These are phyloP conservation scores for Sambucus nigra DNA, from an alignment of 129 eudicot genomes.

Conservation along the genomic window DNA sequence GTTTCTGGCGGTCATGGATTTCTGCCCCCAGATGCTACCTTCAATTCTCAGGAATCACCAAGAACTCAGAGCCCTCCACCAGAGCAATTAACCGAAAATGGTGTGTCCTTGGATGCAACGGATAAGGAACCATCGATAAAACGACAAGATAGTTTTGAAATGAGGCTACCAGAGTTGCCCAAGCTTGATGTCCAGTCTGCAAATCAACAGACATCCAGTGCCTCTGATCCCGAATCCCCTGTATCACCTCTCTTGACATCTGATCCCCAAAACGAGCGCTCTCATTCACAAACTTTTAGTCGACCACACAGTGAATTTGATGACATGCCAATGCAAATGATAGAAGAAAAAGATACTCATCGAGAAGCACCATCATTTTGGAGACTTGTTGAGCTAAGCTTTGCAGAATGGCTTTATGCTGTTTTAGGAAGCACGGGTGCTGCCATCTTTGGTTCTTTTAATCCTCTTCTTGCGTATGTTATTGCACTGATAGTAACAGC, in stretches of 20 bases:
- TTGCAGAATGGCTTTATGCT: conserved; percentile 56
- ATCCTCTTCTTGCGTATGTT: conserved; percentile 51
- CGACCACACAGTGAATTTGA: conserved; percentile 10
- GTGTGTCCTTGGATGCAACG: conserved; percentile 37
- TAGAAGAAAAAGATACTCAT: conserved; percentile 16
- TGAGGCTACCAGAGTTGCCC: conserved; percentile 83
- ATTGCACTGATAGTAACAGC: conserved; percentile 44
- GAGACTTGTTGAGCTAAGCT: conserved; percentile 47
- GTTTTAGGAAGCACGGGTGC: conserved; percentile 51
- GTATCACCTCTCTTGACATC: conserved; percentile 84
- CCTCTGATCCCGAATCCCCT: conserved; percentile 94
- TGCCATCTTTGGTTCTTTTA: conserved; percentile 42
- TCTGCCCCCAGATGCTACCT: conserved; percentile 52
- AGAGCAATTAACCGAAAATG: conserved; percentile 68
- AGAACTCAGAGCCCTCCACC: conserved; percentile 58
- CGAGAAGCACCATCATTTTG: conserved; percentile 24
- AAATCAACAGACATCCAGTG: conserved; percentile 45
- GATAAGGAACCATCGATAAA: conserved; percentile 75
- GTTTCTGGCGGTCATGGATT: conserved; percentile 53
- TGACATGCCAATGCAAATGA: conserved; percentile 9
- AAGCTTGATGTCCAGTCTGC: conserved; percentile 70
- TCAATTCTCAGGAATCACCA: conserved; percentile 74
- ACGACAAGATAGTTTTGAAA: conserved; percentile 94
- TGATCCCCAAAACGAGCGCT: conserved; percentile 16
- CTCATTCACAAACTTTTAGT: conserved; percentile 14